Percentiles rank a stretch among this genome's conserved stretches.
These are phyloP conservation scores for Kwoniella heveanensis DNA, from an alignment of 768 basidiomycete species.

Conservation along the genomic window DNA sequence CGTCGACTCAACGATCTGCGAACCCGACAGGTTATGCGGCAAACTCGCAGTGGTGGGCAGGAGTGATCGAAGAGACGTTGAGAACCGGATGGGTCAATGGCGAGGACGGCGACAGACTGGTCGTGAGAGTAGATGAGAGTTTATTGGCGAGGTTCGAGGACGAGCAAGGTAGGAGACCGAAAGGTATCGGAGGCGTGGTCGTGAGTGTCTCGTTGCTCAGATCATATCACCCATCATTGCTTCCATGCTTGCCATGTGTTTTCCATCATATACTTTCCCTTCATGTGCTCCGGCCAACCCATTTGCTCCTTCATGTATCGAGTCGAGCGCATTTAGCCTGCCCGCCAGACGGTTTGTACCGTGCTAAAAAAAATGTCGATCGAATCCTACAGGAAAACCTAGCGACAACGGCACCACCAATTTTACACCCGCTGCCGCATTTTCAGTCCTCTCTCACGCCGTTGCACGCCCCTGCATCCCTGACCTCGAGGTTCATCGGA, in stretches of 20 bases:
- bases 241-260: no score
- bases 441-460: slow-evolving; percentile 47
- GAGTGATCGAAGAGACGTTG: slow-evolving; percentile 40
- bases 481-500: slow-evolving; percentile 45
- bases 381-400: slow-evolving; percentile 31
- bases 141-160: slow-evolving; percentile 40
- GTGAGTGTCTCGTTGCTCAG: no score
- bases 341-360: no score
- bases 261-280: no score
- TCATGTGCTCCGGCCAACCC: no score
- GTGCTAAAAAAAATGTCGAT: no score
- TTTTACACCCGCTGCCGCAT: slow-evolving; percentile 36
- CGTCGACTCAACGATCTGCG: slow-evolving; percentile 76
- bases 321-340: no score
- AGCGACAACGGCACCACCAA: slow-evolving; percentile 25
- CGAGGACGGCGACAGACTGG: slow-evolving; percentile 39
- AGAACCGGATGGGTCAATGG: slow-evolving; percentile 42
- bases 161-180: slow-evolving; percentile 41
- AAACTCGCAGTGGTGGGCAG: slow-evolving; percentile 81
- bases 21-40: slow-evolving; percentile 80
- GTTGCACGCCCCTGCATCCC: slow-evolving; percentile 40
- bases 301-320: no score
- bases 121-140: slow-evolving; percentile 46
- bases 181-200: slow-evolving; percentile 52
- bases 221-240: no score